Evolutionary conservation across 1,284 basidiomycete species (phyloP).

Genomic region (Irpex rosettiformis): DNA sequence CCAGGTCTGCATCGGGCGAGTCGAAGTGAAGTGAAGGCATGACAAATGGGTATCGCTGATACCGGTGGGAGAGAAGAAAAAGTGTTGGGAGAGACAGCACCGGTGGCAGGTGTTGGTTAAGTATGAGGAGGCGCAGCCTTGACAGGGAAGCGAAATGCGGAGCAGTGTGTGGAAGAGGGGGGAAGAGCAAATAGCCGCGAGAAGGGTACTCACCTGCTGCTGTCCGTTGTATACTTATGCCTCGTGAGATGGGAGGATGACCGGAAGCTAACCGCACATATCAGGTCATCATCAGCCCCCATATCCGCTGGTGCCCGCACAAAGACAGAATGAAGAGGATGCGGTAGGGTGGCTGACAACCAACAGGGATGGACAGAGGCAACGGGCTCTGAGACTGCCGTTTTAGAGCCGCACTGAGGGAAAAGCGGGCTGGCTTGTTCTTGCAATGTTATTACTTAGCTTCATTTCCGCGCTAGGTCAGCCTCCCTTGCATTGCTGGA

Average conservation of each 20-base stretch:
- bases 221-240: too few relatives aligned
- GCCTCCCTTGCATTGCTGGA: background rate
- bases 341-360: background rate
- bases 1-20: slow-evolving; percentile 46
- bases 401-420: background rate
- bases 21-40: slow-evolving; percentile 13
- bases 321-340: background rate
- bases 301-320: background rate
- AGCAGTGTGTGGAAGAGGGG: background rate
- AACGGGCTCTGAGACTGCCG: background rate
- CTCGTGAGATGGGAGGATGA: background rate
- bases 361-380: slow-evolving; percentile 1
- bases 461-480: background rate
- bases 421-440: background rate
- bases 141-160: background rate
- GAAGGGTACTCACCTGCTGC: background rate
- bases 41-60: background rate
- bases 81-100: background rate
- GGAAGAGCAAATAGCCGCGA: background rate
- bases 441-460: too few relatives aligned
- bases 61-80: background rate
- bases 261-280: background rate
- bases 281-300: background rate
- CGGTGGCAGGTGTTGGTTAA: background rate
- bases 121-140: background rate